Evolutionary conservation across 306 rosid species (phyloP).

Genomic region (Trifolium fragiferum): DNA sequence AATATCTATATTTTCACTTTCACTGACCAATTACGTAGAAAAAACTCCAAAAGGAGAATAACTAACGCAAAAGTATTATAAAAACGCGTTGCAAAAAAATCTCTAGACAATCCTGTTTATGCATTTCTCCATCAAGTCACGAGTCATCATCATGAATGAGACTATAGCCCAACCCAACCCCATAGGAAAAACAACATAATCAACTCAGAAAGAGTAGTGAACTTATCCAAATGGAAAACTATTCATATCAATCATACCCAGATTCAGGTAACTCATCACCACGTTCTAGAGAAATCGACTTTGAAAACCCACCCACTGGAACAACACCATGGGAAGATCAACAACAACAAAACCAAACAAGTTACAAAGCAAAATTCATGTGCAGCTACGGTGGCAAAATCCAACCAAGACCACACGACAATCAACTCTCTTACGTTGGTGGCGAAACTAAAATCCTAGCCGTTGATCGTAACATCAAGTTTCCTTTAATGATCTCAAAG

Average conservation of each 20-base stretch:
- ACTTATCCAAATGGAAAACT: slow-evolving; percentile 64
- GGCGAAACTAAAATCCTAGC: slow-evolving; percentile 97
- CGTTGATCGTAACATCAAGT: slow-evolving; percentile 75
- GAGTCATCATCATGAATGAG: not conserved
- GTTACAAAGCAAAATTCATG: slow-evolving; percentile 82
- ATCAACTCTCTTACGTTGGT: slow-evolving; percentile 81
- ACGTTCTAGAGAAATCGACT: slow-evolving; percentile 82
- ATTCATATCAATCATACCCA: slow-evolving; percentile 69
- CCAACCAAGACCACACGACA: slow-evolving; percentile 91
- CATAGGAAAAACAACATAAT: no score
- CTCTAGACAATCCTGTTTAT: not conserved
- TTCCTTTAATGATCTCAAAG: slow-evolving; percentile 58
- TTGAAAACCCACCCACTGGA: slow-evolving; percentile 70
- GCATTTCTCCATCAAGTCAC: not conserved
- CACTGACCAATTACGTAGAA: not conserved
- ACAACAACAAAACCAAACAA: slow-evolving; percentile 2
- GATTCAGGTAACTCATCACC: slow-evolving; percentile 94
- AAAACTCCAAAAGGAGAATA: not conserved
- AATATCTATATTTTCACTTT: not conserved
- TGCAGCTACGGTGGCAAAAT: slow-evolving; percentile 97
- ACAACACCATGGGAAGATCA: slow-evolving; percentile 84
- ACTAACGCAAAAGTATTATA: not conserved
- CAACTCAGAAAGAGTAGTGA: not conserved
- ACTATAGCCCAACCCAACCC: slow-evolving; percentile 4
- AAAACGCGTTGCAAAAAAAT: not conserved